Percentiles rank a stretch among this genome's conserved stretches.
phyloP scores from a whole-genome alignment of 495 filamentous ascomycete genomes.

The Cladorrhinum samala region DNA sequence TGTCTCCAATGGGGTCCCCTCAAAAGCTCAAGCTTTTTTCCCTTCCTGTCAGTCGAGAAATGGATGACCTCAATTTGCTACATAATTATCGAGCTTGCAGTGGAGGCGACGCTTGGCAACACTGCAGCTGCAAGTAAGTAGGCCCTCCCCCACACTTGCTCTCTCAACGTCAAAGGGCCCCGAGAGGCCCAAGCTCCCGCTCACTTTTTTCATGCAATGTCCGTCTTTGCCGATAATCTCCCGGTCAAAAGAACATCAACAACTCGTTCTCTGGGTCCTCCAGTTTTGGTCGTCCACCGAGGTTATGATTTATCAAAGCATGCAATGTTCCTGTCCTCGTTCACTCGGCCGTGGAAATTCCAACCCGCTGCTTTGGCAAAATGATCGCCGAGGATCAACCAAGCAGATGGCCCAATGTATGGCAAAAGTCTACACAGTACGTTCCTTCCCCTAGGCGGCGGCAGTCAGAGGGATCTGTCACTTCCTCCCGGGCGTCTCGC shows the following conservation, averaged over 20 bases:
- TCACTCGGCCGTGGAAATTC: too few species aligned
- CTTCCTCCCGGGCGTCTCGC: too few species aligned
- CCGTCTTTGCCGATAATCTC: neutral
- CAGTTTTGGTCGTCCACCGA: neutral
- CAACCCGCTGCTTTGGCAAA: too few species aligned
- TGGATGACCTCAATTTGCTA: slow-evolving; percentile 27
- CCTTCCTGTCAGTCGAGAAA: slow-evolving; percentile 1
- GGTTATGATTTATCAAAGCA: neutral
- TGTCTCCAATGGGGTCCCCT: slow-evolving; percentile 3
- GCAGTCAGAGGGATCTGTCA: too few species aligned
- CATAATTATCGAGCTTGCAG: slow-evolving; percentile 6
- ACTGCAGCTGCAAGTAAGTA: neutral
- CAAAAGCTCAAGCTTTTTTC: neutral
- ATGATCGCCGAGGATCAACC: too few species aligned
- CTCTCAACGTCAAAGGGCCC: too few species aligned
- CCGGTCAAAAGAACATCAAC: neutral
- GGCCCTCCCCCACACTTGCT: neutral
- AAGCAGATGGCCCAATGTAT: too few species aligned
- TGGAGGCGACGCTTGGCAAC: neutral
- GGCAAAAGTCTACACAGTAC: too few species aligned
- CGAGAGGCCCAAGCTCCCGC: neutral
- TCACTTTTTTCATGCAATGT: too few species aligned
- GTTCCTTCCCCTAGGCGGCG: too few species aligned
- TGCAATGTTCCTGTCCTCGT: neutral
- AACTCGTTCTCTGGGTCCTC: neutral